Evolutionary conservation across 768 basidiomycete genomes (phyloP).

Genomic region (Auriscalpium orientale): DNA sequence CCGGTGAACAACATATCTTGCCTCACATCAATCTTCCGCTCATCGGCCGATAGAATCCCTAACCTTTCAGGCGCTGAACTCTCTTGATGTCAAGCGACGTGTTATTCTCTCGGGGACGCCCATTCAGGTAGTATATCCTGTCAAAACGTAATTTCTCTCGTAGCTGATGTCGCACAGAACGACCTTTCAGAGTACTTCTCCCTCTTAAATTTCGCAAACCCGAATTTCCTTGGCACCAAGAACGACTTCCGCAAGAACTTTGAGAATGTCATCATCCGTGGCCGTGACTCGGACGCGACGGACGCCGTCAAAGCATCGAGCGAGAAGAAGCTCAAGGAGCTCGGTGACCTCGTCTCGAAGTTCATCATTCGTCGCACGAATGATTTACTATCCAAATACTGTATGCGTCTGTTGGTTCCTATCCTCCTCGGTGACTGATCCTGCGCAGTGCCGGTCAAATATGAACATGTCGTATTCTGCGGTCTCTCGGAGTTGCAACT

Average conservation of each 20-base stretch:
- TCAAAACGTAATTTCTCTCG: not conserved
- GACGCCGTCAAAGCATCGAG: slow-evolving; percentile 70
- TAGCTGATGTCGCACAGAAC: slow-evolving; percentile 43
- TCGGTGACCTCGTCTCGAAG: slow-evolving; percentile 79
- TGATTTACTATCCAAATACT: slow-evolving; percentile 88
- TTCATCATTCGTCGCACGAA: slow-evolving; percentile 95
- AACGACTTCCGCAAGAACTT: slow-evolving; percentile 94
- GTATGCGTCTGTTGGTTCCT: slow-evolving; percentile 30
- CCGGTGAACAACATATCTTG: slow-evolving; percentile 43
- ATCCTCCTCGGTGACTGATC: slow-evolving; percentile 2
- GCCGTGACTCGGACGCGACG: slow-evolving; percentile 82
- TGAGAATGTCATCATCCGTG: slow-evolving; percentile 84
- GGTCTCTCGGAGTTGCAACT: slow-evolving; percentile 77
- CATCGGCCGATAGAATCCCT: slow-evolving; percentile 52
- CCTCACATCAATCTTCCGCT: not conserved
- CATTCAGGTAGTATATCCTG: slow-evolving; percentile 53
- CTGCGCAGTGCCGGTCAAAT: slow-evolving; percentile 88
- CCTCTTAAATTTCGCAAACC: slow-evolving; percentile 87
- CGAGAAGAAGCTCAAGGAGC: slow-evolving; percentile 87
- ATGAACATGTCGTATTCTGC: slow-evolving; percentile 97
- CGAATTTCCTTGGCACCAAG: slow-evolving; percentile 80
- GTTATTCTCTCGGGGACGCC: slow-evolving; percentile 94
- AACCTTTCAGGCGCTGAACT: slow-evolving; percentile 79
- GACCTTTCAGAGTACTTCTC: slow-evolving; percentile 94
- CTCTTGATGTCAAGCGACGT: slow-evolving; percentile 79